These are phyloP conservation scores for Teratosphaeria zuluensis DNA, from an alignment of 2,329 filamentous ascomycete species.

Conservation along the genomic window DNA sequence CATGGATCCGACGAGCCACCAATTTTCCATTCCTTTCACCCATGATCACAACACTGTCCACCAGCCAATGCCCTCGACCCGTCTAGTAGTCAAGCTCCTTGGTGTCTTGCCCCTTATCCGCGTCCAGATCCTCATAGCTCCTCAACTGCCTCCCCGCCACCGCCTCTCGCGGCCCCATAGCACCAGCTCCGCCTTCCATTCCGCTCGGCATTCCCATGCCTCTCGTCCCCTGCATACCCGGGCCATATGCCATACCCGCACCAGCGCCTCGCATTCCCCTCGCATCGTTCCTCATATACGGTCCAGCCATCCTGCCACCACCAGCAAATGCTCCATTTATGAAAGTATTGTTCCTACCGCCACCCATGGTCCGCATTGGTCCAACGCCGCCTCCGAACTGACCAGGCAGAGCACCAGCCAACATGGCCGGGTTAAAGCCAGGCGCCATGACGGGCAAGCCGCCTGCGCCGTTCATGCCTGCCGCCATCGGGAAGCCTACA, in stretches of 20 bases:
- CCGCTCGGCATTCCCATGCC: slow-evolving; percentile 10
- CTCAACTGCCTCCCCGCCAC: slow-evolving; percentile 87
- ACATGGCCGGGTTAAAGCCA: background rate
- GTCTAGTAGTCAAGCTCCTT: slow-evolving; percentile 80
- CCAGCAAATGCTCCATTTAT: background rate
- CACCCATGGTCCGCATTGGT: slow-evolving; percentile 27
- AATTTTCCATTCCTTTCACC: background rate
- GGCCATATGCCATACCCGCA: background rate
- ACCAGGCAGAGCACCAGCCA: slow-evolving; percentile 21
- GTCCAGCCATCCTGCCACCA: slow-evolving; percentile 14
- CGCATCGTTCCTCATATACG: slow-evolving; percentile 28
- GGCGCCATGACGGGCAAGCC: slow-evolving; percentile 8
- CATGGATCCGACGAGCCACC: background rate
- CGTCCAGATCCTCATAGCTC: slow-evolving; percentile 96
- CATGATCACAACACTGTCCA: background rate
- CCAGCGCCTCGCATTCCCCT: slow-evolving; percentile 1
- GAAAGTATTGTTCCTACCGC: slow-evolving; percentile 1
- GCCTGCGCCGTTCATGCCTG: slow-evolving; percentile 30
- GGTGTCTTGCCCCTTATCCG: slow-evolving; percentile 48
- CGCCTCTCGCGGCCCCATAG: slow-evolving; percentile 79
- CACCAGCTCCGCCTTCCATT: slow-evolving; percentile 55
- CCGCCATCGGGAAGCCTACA: slow-evolving; percentile 32
- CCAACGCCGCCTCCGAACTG: slow-evolving; percentile 25
- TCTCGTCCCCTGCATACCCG: slow-evolving; percentile 7
- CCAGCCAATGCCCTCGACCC: background rate